Evolutionary conservation across 148 eudicot genomes (phyloP).

Genomic region (Polygonum aviculare): DNA sequence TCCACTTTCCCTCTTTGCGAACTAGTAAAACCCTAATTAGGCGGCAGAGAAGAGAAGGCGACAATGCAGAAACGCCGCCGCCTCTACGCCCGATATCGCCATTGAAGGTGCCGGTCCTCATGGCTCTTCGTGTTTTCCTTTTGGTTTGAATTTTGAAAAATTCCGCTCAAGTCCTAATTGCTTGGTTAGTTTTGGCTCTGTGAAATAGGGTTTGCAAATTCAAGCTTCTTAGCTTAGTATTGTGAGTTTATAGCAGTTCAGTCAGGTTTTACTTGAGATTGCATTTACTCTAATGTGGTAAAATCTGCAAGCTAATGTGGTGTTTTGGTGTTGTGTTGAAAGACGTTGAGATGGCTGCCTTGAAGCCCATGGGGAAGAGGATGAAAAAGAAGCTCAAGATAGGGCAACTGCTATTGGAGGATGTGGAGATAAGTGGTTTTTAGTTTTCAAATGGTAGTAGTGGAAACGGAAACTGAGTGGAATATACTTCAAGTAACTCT

Average conservation of each 20-base stretch:
- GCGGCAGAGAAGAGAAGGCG: not conserved
- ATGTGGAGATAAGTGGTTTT: not conserved
- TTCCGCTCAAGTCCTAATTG: too few relatives aligned
- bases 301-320: not conserved
- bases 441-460: not conserved
- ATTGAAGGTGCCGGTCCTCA: not conserved
- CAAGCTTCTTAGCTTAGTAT: too few relatives aligned
- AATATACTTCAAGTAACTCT: not conserved
- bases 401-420: not conserved
- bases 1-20: not conserved
- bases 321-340: conserved; percentile 10
- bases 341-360: conserved; percentile 51
- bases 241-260: too few relatives aligned
- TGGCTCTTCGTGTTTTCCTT: not conserved
- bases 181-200: too few relatives aligned
- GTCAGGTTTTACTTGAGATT: too few relatives aligned
- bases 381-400: conserved; percentile 70
- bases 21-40: not conserved
- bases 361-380: conserved; percentile 81
- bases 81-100: not conserved
- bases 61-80: conserved; percentile 57
- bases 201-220: too few relatives aligned
- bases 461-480: not conserved
- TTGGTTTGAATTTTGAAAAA: not conserved
- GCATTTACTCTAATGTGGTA: too few relatives aligned